phyloP scores from a whole-genome alignment of 2,329 filamentous ascomycete genomes.

The Thielaviopsis euricoi region DNA sequence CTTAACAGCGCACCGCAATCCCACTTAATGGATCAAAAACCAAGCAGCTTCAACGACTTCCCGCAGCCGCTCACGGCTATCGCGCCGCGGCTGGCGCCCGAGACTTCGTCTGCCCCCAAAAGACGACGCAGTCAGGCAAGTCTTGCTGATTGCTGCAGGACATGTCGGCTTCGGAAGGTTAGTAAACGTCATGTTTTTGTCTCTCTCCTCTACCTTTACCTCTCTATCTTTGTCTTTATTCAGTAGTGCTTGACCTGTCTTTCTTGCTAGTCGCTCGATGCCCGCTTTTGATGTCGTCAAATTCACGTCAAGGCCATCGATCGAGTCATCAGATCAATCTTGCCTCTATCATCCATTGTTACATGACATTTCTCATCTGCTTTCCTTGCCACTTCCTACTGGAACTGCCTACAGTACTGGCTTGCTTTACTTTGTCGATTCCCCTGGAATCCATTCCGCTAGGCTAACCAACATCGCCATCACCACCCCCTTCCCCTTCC shows the following conservation, averaged over 20 bases:
- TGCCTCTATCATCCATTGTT: neutral
- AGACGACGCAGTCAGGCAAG: constrained; percentile 18
- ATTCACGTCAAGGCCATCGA: neutral
- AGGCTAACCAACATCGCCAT: neutral
- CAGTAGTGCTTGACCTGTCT: no score
- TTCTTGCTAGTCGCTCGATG: no score
- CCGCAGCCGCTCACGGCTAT: constrained; percentile 1
- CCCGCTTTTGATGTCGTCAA: neutral
- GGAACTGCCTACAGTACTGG: neutral
- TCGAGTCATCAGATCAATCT: neutral
- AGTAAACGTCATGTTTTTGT: neutral
- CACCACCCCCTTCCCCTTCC: no score
- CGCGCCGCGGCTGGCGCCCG: constrained; percentile 4
- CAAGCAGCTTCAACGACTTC: constrained; percentile 8
- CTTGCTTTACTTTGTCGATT: neutral
- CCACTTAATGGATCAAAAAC: neutral
- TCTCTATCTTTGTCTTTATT: no score
- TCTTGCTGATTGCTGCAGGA: constrained; percentile 21
- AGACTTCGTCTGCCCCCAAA: constrained; percentile 16
- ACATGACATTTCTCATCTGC: neutral
- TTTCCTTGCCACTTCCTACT: neutral
- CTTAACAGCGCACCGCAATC: neutral
- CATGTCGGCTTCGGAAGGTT: constrained; percentile 24
- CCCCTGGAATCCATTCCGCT: neutral
- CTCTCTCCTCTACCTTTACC: neutral